Evolutionary conservation across 2,329 filamentous ascomycete genomes (phyloP).

Genomic region (Beauveria australis): DNA sequence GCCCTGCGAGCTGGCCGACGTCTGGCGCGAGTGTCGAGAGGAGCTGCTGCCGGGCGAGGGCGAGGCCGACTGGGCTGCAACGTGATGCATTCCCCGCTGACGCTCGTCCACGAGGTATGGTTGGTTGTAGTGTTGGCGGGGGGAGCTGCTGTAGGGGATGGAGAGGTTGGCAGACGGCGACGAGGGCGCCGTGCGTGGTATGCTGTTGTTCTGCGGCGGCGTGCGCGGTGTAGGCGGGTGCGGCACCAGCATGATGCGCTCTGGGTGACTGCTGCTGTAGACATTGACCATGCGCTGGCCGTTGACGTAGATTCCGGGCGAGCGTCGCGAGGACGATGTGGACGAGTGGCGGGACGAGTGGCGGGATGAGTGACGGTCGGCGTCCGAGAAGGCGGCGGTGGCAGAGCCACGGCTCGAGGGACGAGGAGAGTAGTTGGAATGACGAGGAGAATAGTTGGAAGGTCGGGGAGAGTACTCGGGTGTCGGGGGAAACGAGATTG

Average conservation of each 20-base stretch:
- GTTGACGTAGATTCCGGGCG: conserved; percentile 30
- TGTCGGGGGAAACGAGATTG: conserved; percentile 30
- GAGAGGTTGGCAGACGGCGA: conserved; percentile 24
- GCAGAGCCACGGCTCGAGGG: conserved; percentile 27
- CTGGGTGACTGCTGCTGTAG: conserved; percentile 25
- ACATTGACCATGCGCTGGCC: conserved; percentile 28
- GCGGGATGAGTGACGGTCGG: background rate
- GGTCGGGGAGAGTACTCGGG: conserved; percentile 27
- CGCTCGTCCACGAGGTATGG: conserved; percentile 33
- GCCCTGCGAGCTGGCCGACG: conserved; percentile 28
- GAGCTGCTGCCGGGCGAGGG: conserved; percentile 16
- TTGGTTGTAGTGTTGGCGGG: conserved; percentile 17
- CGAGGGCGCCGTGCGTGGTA: conserved; percentile 32
- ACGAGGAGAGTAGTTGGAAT: conserved; percentile 23
- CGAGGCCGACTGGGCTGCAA: conserved; percentile 31
- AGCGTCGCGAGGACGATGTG: conserved; percentile 21
- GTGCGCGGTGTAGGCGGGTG: conserved; percentile 37
- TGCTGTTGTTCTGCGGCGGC: conserved; percentile 33
- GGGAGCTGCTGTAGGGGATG: conserved; percentile 20
- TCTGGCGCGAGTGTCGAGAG: conserved; percentile 27
- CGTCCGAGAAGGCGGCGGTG: conserved; percentile 21
- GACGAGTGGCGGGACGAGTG: background rate
- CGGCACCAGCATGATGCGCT: conserved; percentile 38
- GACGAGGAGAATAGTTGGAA: conserved; percentile 23
- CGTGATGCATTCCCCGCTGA: conserved; percentile 19